phyloP scores from a whole-genome alignment of 352 stramenopile genomes.

The Phytophthora sp. region DNA sequence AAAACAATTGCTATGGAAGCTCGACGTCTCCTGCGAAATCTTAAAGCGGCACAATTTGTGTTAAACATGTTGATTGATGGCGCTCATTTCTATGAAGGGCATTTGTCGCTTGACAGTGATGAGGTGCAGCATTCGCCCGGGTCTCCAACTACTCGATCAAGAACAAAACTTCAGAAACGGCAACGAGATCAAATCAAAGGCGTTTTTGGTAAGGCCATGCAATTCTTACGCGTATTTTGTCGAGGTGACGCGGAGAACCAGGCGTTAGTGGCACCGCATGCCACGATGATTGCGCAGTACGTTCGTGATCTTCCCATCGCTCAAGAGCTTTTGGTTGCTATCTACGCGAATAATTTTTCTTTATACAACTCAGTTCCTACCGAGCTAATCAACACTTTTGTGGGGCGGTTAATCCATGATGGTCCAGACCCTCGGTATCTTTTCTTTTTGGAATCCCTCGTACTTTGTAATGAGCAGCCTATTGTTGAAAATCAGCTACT shows the following conservation, averaged over 20 bases:
- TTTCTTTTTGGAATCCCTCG: slow-evolving; percentile 64
- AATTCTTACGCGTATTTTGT: slow-evolving; percentile 68
- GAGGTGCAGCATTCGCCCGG: slow-evolving; percentile 29
- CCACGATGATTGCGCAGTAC: slow-evolving; percentile 58
- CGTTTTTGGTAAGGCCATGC: slow-evolving; percentile 63
- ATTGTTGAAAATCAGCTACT: slow-evolving; percentile 72
- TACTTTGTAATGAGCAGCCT: slow-evolving; percentile 62
- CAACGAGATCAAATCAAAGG: slow-evolving; percentile 59
- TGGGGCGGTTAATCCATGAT: slow-evolving; percentile 46
- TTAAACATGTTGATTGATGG: slow-evolving; percentile 73
- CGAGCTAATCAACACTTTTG: slow-evolving; percentile 63
- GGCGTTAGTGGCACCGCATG: slow-evolving; percentile 49
- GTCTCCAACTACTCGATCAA: slow-evolving; percentile 32
- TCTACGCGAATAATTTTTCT: slow-evolving; percentile 51
- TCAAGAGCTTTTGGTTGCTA: slow-evolving; percentile 61
- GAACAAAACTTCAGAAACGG: slow-evolving; percentile 44
- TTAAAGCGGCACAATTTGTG: slow-evolving; percentile 61
- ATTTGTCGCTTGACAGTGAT: slow-evolving; percentile 28
- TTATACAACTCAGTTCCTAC: slow-evolving; percentile 65
- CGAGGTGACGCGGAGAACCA: slow-evolving; percentile 54
- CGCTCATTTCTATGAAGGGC: slow-evolving; percentile 72
- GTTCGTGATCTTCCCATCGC: slow-evolving; percentile 60
- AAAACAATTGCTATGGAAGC: slow-evolving; percentile 48
- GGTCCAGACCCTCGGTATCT: slow-evolving; percentile 58
- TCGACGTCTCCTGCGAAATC: slow-evolving; percentile 60